phyloP scores from a whole-genome alignment of 495 filamentous ascomycete genomes.

The Lineolata rhizophorae region DNA sequence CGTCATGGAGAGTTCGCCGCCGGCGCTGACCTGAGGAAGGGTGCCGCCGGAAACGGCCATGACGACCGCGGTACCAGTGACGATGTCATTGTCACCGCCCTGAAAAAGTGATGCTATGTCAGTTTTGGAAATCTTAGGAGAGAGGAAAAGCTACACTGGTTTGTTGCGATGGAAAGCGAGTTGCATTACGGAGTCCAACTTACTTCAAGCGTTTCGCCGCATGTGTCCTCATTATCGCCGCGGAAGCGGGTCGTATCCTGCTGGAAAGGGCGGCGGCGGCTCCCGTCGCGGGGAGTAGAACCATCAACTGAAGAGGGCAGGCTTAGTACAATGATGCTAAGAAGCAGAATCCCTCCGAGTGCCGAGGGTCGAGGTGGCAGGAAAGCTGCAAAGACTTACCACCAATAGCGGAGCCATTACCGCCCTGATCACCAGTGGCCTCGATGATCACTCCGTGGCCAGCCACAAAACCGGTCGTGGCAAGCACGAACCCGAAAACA shows the following conservation, averaged over 20 bases:
- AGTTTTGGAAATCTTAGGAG: neutral
- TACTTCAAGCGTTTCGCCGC: conserved; percentile 13
- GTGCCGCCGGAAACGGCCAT: conserved; percentile 19
- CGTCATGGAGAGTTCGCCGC: conserved; percentile 28
- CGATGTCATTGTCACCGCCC: conserved; percentile 24
- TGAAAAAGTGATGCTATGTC: too few species aligned
- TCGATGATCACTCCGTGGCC: conserved; percentile 27
- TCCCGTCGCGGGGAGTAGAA: conserved; percentile 28
- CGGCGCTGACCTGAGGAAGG: conserved; percentile 26
- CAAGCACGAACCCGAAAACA: conserved; percentile 6
- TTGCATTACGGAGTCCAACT: too few species aligned
- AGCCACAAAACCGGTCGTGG: conserved; percentile 14
- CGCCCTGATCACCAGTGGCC: conserved; percentile 26
- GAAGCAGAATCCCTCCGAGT: conserved; percentile 5
- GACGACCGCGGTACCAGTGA: conserved; percentile 25
- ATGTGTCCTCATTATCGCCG: conserved; percentile 11
- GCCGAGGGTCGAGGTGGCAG: neutral
- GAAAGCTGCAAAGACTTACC: conserved; percentile 18
- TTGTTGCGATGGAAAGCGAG: too few species aligned
- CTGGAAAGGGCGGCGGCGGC: conserved; percentile 28
- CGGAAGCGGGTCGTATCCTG: conserved; percentile 30
- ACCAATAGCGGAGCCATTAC: conserved; percentile 15
- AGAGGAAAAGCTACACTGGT: conserved; percentile 2
- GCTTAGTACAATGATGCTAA: too few species aligned
- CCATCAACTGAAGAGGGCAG: conserved; percentile 26